These are phyloP conservation scores for Nothomitra cinnamomea DNA, from an alignment of 2,329 filamentous ascomycete genomes.

Conservation along the genomic window DNA sequence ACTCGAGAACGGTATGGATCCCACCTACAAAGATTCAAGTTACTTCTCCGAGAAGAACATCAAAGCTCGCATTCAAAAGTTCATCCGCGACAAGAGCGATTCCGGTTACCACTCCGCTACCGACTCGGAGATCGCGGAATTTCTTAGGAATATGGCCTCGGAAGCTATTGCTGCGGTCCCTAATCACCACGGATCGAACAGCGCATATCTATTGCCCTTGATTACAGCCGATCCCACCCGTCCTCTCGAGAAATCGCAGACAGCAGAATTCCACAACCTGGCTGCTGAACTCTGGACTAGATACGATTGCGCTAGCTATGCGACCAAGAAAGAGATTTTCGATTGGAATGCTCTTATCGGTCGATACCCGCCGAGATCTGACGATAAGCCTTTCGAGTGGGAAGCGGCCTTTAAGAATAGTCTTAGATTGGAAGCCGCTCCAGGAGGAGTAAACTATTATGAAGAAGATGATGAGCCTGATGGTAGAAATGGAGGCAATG, in stretches of 20 bases:
- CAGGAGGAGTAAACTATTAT: too few species aligned
- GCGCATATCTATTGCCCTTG: background rate
- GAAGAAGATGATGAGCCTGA: too few species aligned
- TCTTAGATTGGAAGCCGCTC: background rate
- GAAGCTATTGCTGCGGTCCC: too few species aligned
- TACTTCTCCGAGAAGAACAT: background rate
- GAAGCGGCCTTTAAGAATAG: background rate
- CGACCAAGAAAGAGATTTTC: background rate
- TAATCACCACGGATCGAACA: too few species aligned
- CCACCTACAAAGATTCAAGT: background rate
- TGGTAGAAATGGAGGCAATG: too few species aligned
- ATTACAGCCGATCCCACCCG: background rate
- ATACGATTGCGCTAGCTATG: background rate
- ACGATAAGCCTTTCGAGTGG: background rate
- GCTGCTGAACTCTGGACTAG: background rate
- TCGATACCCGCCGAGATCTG: background rate
- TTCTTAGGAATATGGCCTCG: too few species aligned
- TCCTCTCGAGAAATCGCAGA: background rate
- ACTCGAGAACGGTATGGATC: background rate
- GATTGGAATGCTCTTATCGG: conserved; percentile 1
- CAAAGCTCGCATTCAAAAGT: background rate
- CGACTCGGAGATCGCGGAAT: background rate
- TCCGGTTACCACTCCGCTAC: background rate
- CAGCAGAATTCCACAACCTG: background rate
- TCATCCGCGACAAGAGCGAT: background rate